Base-by-base conservation (phyloP, 768 basidiomycete species). In the Hygrophoropsis aurantiaca region DNA sequence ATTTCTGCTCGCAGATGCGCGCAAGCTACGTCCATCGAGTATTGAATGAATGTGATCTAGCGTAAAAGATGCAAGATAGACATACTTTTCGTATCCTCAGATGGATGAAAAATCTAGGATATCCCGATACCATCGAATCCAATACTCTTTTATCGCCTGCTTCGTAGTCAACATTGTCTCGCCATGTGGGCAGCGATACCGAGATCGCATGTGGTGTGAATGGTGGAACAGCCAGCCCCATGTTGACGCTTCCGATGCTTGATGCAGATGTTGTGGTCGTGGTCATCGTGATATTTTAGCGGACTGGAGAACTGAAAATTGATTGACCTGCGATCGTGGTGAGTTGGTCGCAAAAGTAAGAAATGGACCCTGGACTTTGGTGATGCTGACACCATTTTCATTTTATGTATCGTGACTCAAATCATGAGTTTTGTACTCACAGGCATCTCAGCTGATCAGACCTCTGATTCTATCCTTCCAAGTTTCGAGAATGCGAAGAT, bases 51-150 rank as follows among this genome's bases (percentile, higher is more conserved):
- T 42, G 2, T 11, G 2, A 16, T 9, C 6, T 42, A 18, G 8
- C 9, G 20, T 16, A 37, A 38, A 44, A 10, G n/a, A 40, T 16
- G 13, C 27, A 13, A 30, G 6, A 13, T 30, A 19, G 10, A 66
- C 78, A 53, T 59, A 93, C 95, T 75, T 90, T 90, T 58, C 80
- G 79, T 34, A 97, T 92, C 52, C 77, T 85, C 23, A 81, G 69
- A 64, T 97, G 90, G 44, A 97, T 87, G 67, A 95, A 97, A 69
- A 98, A 98, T 43, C 95, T 73, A 0, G 95, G 95, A 61, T 98
- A 99, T 4, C 94, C 95, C 3, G 84, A 79, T 34, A 88, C 80
- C 94, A 95, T 91, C 5, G 68, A 72, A 47, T 87, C 78, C 1
- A 88, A 60, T 5, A 97, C 83, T 30, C 93, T 75, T 55, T 85